Evolutionary conservation across 208 protist species (phyloP), one percentile per base, ranked within the genome.

Genomic region (Strigomonas culicis): DNA sequence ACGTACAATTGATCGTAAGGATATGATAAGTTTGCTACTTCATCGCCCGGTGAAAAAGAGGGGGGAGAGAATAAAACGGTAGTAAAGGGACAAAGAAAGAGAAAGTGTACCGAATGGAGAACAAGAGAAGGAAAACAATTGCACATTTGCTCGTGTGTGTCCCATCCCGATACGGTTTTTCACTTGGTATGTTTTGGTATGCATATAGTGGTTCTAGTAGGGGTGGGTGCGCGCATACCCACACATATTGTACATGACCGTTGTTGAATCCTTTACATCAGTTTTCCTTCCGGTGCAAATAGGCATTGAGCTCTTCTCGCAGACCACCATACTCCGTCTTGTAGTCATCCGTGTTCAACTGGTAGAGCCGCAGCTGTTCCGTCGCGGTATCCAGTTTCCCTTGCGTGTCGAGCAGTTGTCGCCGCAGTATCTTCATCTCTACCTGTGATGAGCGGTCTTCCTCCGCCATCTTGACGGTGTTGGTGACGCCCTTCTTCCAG

Each of bases 361-460:
- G 71, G 59, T 93, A 91, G 11, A 96, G 56, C 15, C 90, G 75
- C n/a, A 96, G 68, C 65, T 81, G 70, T 30, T 93, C 84, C 30
- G 67, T 70, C n/a, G 76, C 73, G 10, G 64, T 53, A 4, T 70
- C 71, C 24, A 86, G 76, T 25, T 84, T 58, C 22, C 50, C 56
- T 25, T 82, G 74, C 28, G 82, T 66, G 3, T 75, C 58, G 36
- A 51, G 46, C 17, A 96, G 60, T 34, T 90, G 77, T 15, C 70
- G 56, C 15, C 85, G 73, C 27, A 84, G 49, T 17, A 63, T 6
- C 30, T 85, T 87, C 4, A 96, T 51, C 43, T 92, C 80, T 59
- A 84, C 75, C 46, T 84, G 70, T 10, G 68, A 77, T 24, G 68
- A 70, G 31, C 79, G 63, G 27, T 92, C 82, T 13, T 73, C 59